A percentile compares a stretch with the other conserved stretches of the same genome.
Conservation (phyloP, 805 yeast genomes). For the Saccharomyces mikatae region DNA sequence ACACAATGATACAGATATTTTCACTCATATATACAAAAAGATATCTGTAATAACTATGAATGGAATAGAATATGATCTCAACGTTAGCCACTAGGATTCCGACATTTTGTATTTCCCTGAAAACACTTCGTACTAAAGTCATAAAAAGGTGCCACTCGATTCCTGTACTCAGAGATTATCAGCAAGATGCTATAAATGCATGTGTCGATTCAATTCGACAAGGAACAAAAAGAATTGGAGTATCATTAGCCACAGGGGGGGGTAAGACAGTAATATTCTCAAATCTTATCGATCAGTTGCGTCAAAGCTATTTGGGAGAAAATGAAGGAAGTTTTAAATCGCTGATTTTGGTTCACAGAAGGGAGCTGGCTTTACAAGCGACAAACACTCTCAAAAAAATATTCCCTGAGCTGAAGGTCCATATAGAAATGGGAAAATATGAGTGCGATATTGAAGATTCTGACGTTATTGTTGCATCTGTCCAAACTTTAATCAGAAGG, state of each 20-base stretch:
- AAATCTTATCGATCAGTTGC: slow-evolving; percentile 39
- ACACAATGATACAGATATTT: not conserved
- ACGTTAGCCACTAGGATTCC: not conserved
- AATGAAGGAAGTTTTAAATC: slow-evolving; percentile 17
- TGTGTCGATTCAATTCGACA: slow-evolving; percentile 42
- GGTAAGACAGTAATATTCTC: slow-evolving; percentile 84
- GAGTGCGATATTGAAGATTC: slow-evolving; percentile 30
- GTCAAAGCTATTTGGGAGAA: not conserved
- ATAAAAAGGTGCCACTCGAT: not conserved
- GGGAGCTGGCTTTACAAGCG: slow-evolving; percentile 72
- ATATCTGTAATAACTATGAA: not conserved
- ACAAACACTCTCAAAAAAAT: slow-evolving; percentile 37
- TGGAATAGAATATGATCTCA: not conserved
- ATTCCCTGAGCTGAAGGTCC: slow-evolving; percentile 47
- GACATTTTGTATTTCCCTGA: not conserved
- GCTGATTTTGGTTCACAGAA: slow-evolving; percentile 70
- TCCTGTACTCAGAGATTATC: slow-evolving; percentile 44
- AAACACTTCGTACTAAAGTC: not conserved
- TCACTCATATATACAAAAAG: not conserved
- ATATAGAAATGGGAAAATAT: slow-evolving; percentile 59
- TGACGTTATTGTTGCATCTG: slow-evolving; percentile 71
- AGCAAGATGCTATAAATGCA: slow-evolving; percentile 55
- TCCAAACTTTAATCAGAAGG: slow-evolving; percentile 50
- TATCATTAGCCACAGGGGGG: slow-evolving; percentile 87
- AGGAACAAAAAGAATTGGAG: slow-evolving; percentile 57